Evolutionary conservation across 345 rosid species (phyloP).

Genomic region (Rhizophora mangle): DNA sequence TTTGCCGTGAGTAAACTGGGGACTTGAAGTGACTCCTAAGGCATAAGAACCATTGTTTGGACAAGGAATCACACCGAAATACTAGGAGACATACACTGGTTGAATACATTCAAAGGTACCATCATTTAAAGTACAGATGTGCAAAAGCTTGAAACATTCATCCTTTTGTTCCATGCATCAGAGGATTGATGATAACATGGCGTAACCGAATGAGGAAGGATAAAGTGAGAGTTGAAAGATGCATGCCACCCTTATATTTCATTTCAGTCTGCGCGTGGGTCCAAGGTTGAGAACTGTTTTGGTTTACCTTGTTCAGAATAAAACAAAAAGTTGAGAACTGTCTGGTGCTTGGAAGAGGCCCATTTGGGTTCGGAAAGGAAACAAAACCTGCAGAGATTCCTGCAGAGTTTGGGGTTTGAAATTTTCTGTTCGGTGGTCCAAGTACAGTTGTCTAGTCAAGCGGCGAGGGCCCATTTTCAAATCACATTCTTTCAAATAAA

Average conservation of each 20-base stretch:
- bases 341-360: conserved; percentile 5
- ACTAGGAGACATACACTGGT: neutral
- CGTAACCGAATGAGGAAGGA: neutral
- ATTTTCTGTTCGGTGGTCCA: conserved; percentile 28
- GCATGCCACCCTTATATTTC: neutral
- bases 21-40: neutral
- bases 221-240: neutral
- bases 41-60: neutral
- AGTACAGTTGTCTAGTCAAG: conserved; percentile 20
- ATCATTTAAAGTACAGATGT: neutral
- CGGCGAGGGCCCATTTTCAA: conserved; percentile 1
- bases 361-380: conserved; percentile 20
- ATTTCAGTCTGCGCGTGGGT: conserved; percentile 10
- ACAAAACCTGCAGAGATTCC: conserved; percentile 48
- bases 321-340: neutral
- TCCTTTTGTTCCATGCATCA: neutral
- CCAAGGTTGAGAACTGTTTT: conserved; percentile 14
- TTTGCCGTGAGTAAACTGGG: neutral
- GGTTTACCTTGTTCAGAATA: no score
- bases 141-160: conserved; percentile 8
- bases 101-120: neutral
- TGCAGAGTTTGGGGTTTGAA: conserved; percentile 11
- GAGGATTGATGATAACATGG: neutral
- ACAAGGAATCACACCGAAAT: neutral
- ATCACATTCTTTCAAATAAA: no score